These are phyloP conservation scores for Kodamaea fungicola DNA, from an alignment of 1,139 yeast species.

Conservation along the genomic window DNA sequence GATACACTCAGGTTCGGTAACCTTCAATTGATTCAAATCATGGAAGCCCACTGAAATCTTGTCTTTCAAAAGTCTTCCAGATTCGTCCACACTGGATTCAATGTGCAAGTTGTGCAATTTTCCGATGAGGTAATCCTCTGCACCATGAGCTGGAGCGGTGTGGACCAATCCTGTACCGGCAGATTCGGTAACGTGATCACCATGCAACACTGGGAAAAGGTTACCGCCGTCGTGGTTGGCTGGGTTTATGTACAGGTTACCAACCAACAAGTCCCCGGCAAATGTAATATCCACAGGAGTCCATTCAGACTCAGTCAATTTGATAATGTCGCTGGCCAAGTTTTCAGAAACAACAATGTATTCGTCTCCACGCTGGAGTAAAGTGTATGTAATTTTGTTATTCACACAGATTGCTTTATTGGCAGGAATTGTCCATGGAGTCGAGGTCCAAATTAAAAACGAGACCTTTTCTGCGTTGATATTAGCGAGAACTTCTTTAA, in stretches of 20 bases:
- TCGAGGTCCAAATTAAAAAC: conserved; percentile 87
- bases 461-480: conserved; percentile 5
- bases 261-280: conserved; percentile 47
- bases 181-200: conserved; percentile 72
- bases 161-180: conserved; percentile 97
- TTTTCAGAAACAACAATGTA: conserved; percentile 49
- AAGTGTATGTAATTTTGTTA: conserved; percentile 53
- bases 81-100: conserved; percentile 73
- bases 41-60: conserved; percentile 40
- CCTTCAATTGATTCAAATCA: conserved; percentile 53
- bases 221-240: conserved; percentile 32
- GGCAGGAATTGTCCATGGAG: conserved; percentile 96
- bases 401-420: conserved; percentile 81
- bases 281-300: conserved; percentile 8
- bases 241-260: conserved; percentile 53
- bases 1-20: conserved; percentile 55
- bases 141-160: conserved; percentile 97
- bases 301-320: conserved; percentile 9
- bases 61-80: conserved; percentile 59
- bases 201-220: conserved; percentile 63
- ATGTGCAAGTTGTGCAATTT: conserved; percentile 52
- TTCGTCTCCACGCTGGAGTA: conserved; percentile 41
- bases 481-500: conserved; percentile 3
- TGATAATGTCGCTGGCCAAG: conserved; percentile 30
- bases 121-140: conserved; percentile 84